Conservation (phyloP, 805 yeast species). For the Maudiozyma saulgeensis region DNA sequence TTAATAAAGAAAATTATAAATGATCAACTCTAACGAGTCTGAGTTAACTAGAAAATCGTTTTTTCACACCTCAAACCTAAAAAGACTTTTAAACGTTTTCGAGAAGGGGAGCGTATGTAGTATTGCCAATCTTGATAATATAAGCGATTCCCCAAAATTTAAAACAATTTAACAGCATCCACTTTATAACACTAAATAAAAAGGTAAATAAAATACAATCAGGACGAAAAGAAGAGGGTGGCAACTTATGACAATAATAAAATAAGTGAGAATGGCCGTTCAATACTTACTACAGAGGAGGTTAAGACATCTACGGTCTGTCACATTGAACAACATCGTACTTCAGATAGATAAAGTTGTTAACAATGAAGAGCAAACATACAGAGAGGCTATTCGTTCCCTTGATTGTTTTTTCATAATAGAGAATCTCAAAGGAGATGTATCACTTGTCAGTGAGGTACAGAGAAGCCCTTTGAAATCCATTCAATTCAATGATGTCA, state of each 20-base stretch:
- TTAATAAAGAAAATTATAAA: background rate
- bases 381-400: conserved; percentile 2
- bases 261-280: conserved; percentile 4
- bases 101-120: too few species aligned
- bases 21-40: background rate
- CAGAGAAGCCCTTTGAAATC: conserved; percentile 12
- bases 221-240: background rate
- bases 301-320: conserved; percentile 22
- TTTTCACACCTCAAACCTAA: background rate
- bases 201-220: background rate
- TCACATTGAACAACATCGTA: conserved; percentile 14
- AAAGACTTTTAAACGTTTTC: too few species aligned
- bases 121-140: too few species aligned
- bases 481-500: conserved; percentile 21
- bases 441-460: conserved; percentile 22
- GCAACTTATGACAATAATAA: too few species aligned
- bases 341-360: conserved; percentile 1
- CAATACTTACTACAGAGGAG: conserved; percentile 12
- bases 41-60: too few species aligned
- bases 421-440: conserved; percentile 13
- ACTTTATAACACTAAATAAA: background rate
- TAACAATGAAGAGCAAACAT: background rate
- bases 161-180: too few species aligned
- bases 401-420: conserved; percentile 18
- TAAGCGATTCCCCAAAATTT: too few species aligned